Evolutionary conservation across 306 rosid genomes (phyloP).

Genomic region (Sindora glabra): DNA sequence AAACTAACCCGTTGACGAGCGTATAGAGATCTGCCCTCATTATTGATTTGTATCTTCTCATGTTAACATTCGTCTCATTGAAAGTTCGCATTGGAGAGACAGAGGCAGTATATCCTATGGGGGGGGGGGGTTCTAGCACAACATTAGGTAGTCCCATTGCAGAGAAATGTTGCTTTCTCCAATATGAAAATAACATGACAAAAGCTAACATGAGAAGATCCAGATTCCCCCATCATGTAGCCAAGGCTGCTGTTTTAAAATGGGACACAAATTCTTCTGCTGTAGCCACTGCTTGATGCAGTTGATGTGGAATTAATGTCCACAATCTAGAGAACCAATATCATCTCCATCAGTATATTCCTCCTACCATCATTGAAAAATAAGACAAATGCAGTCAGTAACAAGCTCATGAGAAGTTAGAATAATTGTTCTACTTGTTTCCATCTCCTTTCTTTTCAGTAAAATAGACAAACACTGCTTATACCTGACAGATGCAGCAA

Average conservation of each 20-base stretch:
- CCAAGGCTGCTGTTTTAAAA: conserved; percentile 73
- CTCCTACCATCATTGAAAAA: conserved; percentile 43
- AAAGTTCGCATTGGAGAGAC: no score
- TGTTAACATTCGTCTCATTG: no score
- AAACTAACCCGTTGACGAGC: no score
- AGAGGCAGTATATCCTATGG: no score
- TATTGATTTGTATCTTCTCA: no score
- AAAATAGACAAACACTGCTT: not conserved
- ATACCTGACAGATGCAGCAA: conserved; percentile 85
- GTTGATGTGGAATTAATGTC: conserved; percentile 69
- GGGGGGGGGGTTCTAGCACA: no score
- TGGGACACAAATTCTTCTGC: conserved; percentile 85
- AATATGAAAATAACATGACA: no score
- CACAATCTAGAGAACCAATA: conserved; percentile 74
- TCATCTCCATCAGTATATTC: conserved; percentile 51
- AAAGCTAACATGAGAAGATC: no score
- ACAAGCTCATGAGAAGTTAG: not conserved
- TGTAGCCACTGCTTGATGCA: conserved; percentile 83
- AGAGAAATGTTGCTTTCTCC: no score
- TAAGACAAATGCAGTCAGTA: not conserved
- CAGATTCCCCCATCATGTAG: conserved; percentile 32
- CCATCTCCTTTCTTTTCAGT: no score
- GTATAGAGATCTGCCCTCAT: no score
- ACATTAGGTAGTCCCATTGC: no score
- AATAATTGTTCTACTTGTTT: not conserved